Evolutionary conservation across 176 grass and related monocot genomes (phyloP), one percentile per base, ranked within the genome.

Genomic region (Oryza australiensis): DNA sequence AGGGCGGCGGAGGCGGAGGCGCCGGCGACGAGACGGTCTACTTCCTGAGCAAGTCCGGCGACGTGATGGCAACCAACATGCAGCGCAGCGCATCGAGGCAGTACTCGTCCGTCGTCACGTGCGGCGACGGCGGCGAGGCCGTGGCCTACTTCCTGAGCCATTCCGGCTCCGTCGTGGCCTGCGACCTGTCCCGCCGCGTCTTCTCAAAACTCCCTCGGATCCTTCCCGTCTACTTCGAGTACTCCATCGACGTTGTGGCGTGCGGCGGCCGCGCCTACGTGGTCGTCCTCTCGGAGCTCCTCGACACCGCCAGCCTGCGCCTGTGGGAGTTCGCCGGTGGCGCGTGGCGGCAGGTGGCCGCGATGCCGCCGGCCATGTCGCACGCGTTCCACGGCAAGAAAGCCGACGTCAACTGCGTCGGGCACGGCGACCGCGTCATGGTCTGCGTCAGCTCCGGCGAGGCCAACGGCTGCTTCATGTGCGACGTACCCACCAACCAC

Each of bases 181-280:
- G 93, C 70, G 89, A 99, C 74, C 66, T 99, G 16, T 23, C 65
- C 14, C 65, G 77, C 23, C 85, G 74, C 64, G 66, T 66, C 2
- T 95, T 92, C 77, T 12, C 87, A 0, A 93, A 99, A 83, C 82
- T 94, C 42, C 97, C 97, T 0, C 77, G 91, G 11, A 62, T 99
- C 42, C 87, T 96, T 2, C 97, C 97, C 0, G 67, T 65, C 16
- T 85, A 87, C 64, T 75, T 48, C 7, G 93, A 99, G 85, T 89
- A 99, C 93, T 94, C 97, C 12, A 94, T 99, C 55, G 97, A 99
- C 74, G 87, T 99, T 9, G 88, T 92, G 9, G 87, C 88, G 5
- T 95, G 85, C 82, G 72, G 27, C 65, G 96, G 67, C 18, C 43
- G 37, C 12, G 75, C 90, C 42, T 81, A 87, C 70, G 89, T 73